Conservation (phyloP, 768 basidiomycete genomes). For the Gloeophyllum trabeum region DNA sequence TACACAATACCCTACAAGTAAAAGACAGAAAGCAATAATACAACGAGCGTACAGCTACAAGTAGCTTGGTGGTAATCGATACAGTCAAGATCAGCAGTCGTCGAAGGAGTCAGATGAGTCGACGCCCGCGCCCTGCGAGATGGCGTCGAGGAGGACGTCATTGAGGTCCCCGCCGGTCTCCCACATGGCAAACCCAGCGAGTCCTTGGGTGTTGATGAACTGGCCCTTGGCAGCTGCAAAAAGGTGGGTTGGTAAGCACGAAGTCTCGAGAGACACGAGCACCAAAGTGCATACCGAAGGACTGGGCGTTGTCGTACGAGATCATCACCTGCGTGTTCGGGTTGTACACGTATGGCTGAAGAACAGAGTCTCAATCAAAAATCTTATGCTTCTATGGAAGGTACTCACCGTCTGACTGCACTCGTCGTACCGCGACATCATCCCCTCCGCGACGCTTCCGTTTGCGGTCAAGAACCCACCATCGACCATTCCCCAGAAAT, state of each 20-base stretch:
- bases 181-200: constrained; percentile 34
- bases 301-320: constrained; percentile 20
- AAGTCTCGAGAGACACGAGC: not conserved
- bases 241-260: constrained; percentile 1
- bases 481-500: constrained; percentile 47
- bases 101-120: too few relatives aligned
- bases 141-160: constrained; percentile 22
- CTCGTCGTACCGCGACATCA: constrained; percentile 37
- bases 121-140: too few relatives aligned
- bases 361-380: constrained; percentile 1
- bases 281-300: constrained; percentile 14
- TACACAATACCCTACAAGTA: too few relatives aligned
- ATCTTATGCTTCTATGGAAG: not conserved
- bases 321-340: constrained; percentile 17
- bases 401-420: constrained; percentile 20
- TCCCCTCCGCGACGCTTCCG: constrained; percentile 31
- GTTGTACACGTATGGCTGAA: constrained; percentile 22
- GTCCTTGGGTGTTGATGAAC: constrained; percentile 21
- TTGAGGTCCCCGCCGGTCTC: constrained; percentile 31
- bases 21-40: too few relatives aligned
- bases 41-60: too few relatives aligned
- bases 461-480: constrained; percentile 36
- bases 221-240: constrained; percentile 28
- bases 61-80: too few relatives aligned
- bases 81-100: too few relatives aligned